phyloP scores from a whole-genome alignment of 164 flowering plant genomes.

The Litsea cubeba region DNA sequence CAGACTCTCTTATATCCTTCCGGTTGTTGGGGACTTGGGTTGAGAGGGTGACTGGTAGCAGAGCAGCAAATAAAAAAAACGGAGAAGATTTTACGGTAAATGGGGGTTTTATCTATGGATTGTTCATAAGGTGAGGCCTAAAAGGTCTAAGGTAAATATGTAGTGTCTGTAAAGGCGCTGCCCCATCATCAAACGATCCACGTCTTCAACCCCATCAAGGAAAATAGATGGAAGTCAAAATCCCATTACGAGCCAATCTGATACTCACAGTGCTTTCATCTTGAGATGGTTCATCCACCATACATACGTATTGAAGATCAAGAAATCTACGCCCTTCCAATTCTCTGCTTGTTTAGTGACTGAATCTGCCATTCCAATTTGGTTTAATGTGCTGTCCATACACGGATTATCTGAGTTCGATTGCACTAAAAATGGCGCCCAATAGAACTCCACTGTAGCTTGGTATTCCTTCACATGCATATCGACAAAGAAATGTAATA shows the following conservation, averaged over 20 bases:
- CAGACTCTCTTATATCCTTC: no score
- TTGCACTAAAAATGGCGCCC: conserved; percentile 96
- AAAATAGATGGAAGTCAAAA: not conserved
- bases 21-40: no score
- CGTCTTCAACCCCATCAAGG: conserved; percentile 27
- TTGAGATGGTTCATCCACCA: conserved; percentile 97
- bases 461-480: conserved; percentile 57
- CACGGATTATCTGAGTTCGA: conserved; percentile 94
- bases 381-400: conserved; percentile 76
- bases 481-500: not conserved
- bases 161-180: conserved; percentile 13
- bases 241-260: not conserved
- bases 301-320: conserved; percentile 87
- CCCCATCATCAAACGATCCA: conserved; percentile 81
- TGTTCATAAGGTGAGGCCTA: no score
- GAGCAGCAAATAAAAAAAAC: no score
- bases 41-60: no score
- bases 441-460: conserved; percentile 90
- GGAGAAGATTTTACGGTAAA: no score
- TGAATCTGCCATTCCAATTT: conserved; percentile 85
- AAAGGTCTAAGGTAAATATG: no score
- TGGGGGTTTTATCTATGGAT: no score
- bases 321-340: conserved; percentile 78
- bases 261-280: conserved; percentile 87
- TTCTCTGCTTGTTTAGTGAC: conserved; percentile 67